Base-by-base conservation (phyloP, 352 stramenopile genomes). In the Hyaloperonospora brassicae region DNA sequence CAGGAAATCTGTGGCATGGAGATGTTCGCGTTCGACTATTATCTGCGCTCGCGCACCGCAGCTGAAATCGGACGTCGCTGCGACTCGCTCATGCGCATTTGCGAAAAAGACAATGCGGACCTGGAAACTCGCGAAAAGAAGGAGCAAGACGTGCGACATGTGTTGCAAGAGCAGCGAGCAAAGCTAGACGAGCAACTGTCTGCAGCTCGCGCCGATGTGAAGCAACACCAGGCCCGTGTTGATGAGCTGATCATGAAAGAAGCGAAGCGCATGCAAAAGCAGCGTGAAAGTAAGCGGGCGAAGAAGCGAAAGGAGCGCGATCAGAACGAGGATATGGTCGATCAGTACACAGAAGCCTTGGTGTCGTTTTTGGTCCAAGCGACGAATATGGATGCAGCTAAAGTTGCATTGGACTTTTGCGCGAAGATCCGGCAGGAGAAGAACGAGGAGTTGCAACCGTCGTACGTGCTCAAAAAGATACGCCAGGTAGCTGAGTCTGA, bases 1-100 rank as follows among this genome's bases (percentile, higher is more conserved):
- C 84, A 97, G 42, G 94, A 98, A 69, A 98, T 99, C 27, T 86
- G 84, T 49, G 77, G 79, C 21, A 70, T 89, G 34, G 79, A 91
- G 47, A 76, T 84, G 69, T 99, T 99, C 62, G 81, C 95, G 13
- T 99, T 99, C 46, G 95, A 99, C 60, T 99, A 97, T 80, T 99
- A 98, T 66, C 96, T 99, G 67, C 98, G 98, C 36, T 98, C 90
- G 10, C 83, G 96, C 40, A 98, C 87, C 12, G 86, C 93, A 1
- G 81, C 83, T 5, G 96, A 99, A 63, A 96, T 99, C 35, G 93
- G 97, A 27, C 94, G 95, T 42, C 90, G 96, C 11, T 98, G 94
- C 49, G 95, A 98, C 55, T 67, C 88, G 0, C 65, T 99, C 14
- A 97, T 98, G 67, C 86, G 87, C 11, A 91, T 98, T 61, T 94